These are phyloP conservation scores for Hyphopichia fennica DNA, from an alignment of 1,139 yeast genomes.

Conservation along the genomic window DNA sequence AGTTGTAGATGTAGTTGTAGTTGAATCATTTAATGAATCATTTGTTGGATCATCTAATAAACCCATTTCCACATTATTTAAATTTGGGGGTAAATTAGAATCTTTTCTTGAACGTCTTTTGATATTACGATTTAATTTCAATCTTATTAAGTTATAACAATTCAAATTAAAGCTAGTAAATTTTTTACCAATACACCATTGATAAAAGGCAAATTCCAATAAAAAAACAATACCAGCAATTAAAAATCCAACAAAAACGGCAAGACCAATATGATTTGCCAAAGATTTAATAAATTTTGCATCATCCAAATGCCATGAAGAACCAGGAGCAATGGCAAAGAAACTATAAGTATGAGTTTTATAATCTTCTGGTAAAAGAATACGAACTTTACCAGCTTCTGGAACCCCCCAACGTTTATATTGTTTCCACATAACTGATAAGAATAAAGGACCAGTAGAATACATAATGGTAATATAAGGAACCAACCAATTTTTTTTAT, in stretches of 20 bases:
- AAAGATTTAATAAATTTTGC: conserved; percentile 72
- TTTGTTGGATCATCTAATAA: conserved; percentile 1
- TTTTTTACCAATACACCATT: conserved; percentile 33
- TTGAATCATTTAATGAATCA: conserved; percentile 25
- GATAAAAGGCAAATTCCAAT: conserved; percentile 62
- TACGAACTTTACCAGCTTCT: conserved; percentile 60
- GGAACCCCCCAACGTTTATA: conserved; percentile 79
- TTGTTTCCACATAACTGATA: conserved; percentile 85
- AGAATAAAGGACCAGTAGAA: conserved; percentile 87
- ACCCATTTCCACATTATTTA: conserved; percentile 15
- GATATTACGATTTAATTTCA: conserved; percentile 14
- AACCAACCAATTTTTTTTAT: conserved; percentile 71
- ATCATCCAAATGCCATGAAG: conserved; percentile 88
- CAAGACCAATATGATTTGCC: conserved; percentile 68
- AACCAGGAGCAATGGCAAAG: conserved; percentile 73
- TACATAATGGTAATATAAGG: conserved; percentile 93
- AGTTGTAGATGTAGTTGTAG: background rate
- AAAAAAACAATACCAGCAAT: conserved; percentile 57
- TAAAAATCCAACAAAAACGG: conserved; percentile 66
- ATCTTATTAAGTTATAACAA: conserved; percentile 9
- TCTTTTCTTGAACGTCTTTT: conserved; percentile 55
- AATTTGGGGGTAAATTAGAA: conserved; percentile 47
- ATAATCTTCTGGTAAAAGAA: conserved; percentile 71
- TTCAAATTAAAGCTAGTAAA: conserved; percentile 3
- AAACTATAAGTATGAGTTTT: conserved; percentile 59